Evolutionary conservation across 164 flowering plant genomes (phyloP), one percentile per base, ranked within the genome.

Genomic region (Kingdonia uniflora): DNA sequence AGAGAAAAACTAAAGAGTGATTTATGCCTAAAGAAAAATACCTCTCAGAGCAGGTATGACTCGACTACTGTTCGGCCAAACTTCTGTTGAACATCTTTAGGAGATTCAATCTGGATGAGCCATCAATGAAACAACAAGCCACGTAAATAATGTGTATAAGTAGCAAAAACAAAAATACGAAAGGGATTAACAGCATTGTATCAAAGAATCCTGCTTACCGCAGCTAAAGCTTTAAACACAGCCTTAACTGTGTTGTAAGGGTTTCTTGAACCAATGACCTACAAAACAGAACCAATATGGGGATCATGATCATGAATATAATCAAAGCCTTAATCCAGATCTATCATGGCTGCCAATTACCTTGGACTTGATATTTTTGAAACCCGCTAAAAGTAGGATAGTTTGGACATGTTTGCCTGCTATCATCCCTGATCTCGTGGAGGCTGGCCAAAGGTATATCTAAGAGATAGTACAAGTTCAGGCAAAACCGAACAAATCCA

Each of bases 381-480:
- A 84, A 25, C 98, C 98, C 47, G 96, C 95, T 65, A 91, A 67
- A 67, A 74, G 47, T 38, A 91, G 63, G 52, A 91, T 71, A 19
- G 78, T 71, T 71, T 84, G 65, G 53, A 87, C 90, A 19, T 76
- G 79, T 77, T 64, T 79, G 54, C 96, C 78, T 0, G 96, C 98
- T 62, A 67, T 76, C 88, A 91, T 76, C 24, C 98, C 95, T n/a
- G 86, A 75, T 52, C 46, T 60, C 37, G 96, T 82, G 42, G 76
- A 26, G 35, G 84, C 96, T 59, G 98, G 98, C 98, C 98, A 91
- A 14, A 91, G 81, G 74, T 84, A 91, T 25, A 91, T 65, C 96
- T 91, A 57, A 42, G 40, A 58, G 22, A 59, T 54, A 1, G 50
- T 16, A 61, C 5, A 48, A 19, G 1, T 20, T 47, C 15, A 20